Evolutionary conservation across 768 basidiomycete species (phyloP), one percentile per base, ranked within the genome.

Genomic region (Termitomyces sp.): DNA sequence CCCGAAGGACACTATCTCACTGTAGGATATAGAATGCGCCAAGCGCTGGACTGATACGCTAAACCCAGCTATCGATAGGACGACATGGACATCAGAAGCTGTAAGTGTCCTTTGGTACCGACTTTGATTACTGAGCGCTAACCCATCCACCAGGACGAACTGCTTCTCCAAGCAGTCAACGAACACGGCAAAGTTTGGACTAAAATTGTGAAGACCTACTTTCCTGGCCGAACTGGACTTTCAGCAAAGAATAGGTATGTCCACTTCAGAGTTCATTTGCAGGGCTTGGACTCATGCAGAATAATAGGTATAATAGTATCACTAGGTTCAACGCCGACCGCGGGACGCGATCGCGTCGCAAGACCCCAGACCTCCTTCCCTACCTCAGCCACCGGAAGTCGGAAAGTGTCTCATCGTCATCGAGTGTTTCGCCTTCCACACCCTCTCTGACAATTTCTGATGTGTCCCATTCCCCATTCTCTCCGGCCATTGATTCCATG

Each of bases 21-120:
- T 62, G 15, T 56, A 54, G 3, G 10, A 21, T 55, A 53, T 60
- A 81, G 82, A 84, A 71, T 84, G 81, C 61, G 80, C 82, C 35
- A 84, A 83, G 62, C 79, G 81, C 12, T 84, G 82, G 82, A 80
- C 79, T 15, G 82, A 84, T 65, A 82, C 82, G 8, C 67, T 84
- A 31, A 83, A 83, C 64, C 82, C 82, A 54, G 77, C 78, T 38
- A 84, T 84, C 55, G 82, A 84, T 64, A 73, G 80, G 38, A 82
- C 80, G 8, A 77, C 77, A n/a, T 84, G 82, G 82, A 76, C 80
- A 17, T 66, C 78, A 31, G 80, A 82, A 62, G 73, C 78, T 55
- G 81, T 80, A 63, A 61, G 77, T 63, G 14, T 43, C 15, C 12
- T 30, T 9, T 51, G 41, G 33, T 49, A 31, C 14, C 42, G 35